A percentile compares a stretch with the other conserved stretches of the same genome.
These are phyloP conservation scores for Euphorbia peplus DNA, from an alignment of 345 rosid species.

Conservation along the genomic window DNA sequence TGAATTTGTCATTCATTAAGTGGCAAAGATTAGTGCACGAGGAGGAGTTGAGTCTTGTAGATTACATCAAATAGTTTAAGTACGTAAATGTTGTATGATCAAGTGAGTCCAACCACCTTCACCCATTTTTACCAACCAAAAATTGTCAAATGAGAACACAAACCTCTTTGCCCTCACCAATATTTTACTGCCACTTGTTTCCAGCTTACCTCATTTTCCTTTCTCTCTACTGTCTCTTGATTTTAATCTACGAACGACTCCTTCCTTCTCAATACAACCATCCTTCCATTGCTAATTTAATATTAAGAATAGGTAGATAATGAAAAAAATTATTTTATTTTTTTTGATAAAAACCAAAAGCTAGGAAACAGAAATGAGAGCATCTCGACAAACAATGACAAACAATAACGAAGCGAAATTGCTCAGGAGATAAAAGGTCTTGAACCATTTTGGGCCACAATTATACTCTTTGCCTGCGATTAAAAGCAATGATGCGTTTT, in stretches of 20 bases:
- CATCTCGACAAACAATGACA: too few relatives aligned
- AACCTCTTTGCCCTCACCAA: conserved; percentile 17
- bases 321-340: too few relatives aligned
- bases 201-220: conserved; percentile 14
- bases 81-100: conserved; percentile 21
- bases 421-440: too few relatives aligned
- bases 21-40: conserved; percentile 34
- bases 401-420: too few relatives aligned
- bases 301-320: too few relatives aligned
- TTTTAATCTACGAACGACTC: background rate
- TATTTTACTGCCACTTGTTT: conserved; percentile 19
- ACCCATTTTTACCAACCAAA: conserved; percentile 91
- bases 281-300: background rate
- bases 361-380: too few relatives aligned
- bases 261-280: background rate
- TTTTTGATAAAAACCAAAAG: too few relatives aligned
- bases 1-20: background rate
- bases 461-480: too few relatives aligned
- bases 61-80: conserved; percentile 27
- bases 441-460: too few relatives aligned
- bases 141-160: conserved; percentile 38
- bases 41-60: conserved; percentile 41
- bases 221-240: background rate
- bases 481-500: too few relatives aligned
- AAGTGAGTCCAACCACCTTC: conserved; percentile 82